phyloP scores from a whole-genome alignment of 2,329 filamentous ascomycete species.

The Fusarium sp. region DNA sequence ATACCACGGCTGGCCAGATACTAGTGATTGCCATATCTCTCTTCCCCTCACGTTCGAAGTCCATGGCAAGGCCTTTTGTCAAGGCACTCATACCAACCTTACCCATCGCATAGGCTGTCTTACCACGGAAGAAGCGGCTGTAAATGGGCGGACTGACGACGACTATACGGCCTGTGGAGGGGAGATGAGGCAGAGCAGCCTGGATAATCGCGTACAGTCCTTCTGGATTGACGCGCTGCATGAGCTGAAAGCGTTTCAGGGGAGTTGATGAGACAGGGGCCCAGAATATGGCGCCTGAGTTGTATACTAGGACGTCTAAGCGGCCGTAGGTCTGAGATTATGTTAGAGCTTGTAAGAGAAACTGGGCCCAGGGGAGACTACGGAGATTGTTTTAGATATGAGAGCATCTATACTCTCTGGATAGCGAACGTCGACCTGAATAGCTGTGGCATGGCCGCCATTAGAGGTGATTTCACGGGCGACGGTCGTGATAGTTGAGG shows the following conservation, averaged over 20 bases:
- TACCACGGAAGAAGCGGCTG: slow-evolving; percentile 84
- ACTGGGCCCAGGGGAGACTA: slow-evolving; percentile 4
- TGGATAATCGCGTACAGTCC: slow-evolving; percentile 80
- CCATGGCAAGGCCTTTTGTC: slow-evolving; percentile 84
- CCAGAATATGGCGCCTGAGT: slow-evolving; percentile 89
- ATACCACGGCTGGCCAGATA: slow-evolving; percentile 82
- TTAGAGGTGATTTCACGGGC: slow-evolving; percentile 75
- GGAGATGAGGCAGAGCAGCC: slow-evolving; percentile 73
- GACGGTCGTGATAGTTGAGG: slow-evolving; percentile 84
- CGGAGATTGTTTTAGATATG: slow-evolving; percentile 65
- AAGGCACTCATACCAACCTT: slow-evolving; percentile 87
- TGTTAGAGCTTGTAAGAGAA: slow-evolving; percentile 1
- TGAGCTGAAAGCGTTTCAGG: slow-evolving; percentile 79
- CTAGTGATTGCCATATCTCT: slow-evolving; percentile 79
- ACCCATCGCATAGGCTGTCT: slow-evolving; percentile 83
- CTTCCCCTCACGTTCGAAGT: slow-evolving; percentile 74
- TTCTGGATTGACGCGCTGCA: slow-evolving; percentile 79
- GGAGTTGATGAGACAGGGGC: slow-evolving; percentile 77
- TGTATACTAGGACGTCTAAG: slow-evolving; percentile 83
- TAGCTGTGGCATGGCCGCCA: slow-evolving; percentile 71
- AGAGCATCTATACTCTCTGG: slow-evolving; percentile 69
- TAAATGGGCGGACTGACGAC: slow-evolving; percentile 89
- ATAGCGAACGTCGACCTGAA: slow-evolving; percentile 77
- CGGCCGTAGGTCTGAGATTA: slow-evolving; percentile 62
- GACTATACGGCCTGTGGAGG: slow-evolving; percentile 71